These are phyloP conservation scores for Hyaloperonospora arabidopsidis DNA, from an alignment of 352 stramenopile species.

Conservation along the genomic window DNA sequence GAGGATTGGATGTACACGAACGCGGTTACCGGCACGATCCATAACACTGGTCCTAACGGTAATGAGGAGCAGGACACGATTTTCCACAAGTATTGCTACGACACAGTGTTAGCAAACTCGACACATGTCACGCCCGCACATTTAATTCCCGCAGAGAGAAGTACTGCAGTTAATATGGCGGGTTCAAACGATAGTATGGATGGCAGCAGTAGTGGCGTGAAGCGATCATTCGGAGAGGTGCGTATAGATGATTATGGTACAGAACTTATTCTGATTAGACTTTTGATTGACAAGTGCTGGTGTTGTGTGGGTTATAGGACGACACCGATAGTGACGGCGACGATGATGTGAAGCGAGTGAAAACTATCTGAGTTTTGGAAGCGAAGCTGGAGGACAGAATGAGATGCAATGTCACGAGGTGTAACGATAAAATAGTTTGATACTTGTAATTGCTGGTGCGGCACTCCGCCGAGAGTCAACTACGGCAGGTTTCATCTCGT, in stretches of 20 bases:
- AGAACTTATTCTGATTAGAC: background rate
- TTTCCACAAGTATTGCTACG: constrained; percentile 87
- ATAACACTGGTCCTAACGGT: constrained; percentile 32
- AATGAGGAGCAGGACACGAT: constrained; percentile 57
- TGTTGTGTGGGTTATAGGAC: constrained; percentile 28
- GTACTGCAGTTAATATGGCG: constrained; percentile 18
- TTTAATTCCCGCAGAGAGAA: constrained; percentile 49
- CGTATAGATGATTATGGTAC: constrained; percentile 14
- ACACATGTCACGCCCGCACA: constrained; percentile 69
- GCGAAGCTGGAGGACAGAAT: constrained; percentile 13
- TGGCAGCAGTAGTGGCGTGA: constrained; percentile 22
- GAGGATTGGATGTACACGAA: constrained; percentile 89
- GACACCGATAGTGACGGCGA: constrained; percentile 62
- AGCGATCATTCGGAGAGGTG: constrained; percentile 47
- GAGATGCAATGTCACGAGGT: constrained; percentile 15
- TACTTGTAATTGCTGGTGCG: constrained; percentile 26
- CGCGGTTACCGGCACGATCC: constrained; percentile 67
- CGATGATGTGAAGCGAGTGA: constrained; percentile 61
- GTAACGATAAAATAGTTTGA: constrained; percentile 29
- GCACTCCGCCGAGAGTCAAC: constrained; percentile 21
- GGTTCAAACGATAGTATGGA: constrained; percentile 22
- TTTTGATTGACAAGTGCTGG: constrained; percentile 4
- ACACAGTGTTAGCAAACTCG: constrained; percentile 76
- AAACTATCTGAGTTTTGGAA: constrained; percentile 37
- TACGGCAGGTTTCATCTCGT: constrained; percentile 21